Evolutionary conservation across 169 alveolate genomes (phyloP).

Genomic region (Babesia ovata): DNA sequence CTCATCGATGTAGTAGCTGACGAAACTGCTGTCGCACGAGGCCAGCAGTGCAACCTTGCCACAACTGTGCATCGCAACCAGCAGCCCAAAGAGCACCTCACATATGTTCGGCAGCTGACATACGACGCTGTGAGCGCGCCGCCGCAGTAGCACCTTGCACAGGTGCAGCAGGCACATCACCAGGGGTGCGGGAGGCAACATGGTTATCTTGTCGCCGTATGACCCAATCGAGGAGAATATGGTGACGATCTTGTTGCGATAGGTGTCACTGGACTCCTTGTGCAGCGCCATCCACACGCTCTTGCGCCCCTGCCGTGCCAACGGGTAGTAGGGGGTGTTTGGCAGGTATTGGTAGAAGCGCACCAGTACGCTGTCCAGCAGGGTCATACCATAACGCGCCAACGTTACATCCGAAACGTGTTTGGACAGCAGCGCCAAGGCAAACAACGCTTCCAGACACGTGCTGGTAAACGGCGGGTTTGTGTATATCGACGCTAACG

Average conservation of each 20-base stretch:
- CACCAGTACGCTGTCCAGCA: conserved; percentile 51
- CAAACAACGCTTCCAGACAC: conserved; percentile 48
- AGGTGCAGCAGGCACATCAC: conserved; percentile 28
- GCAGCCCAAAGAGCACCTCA: conserved; percentile 51
- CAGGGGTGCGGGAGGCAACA: conserved; percentile 52
- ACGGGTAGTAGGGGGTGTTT: neutral
- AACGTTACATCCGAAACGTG: conserved; percentile 31
- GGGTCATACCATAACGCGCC: conserved; percentile 12
- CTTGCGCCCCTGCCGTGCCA: neutral
- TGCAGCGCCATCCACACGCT: conserved; percentile 58
- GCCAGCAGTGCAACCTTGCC: conserved; percentile 22
- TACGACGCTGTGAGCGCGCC: conserved; percentile 8
- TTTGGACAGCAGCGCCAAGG: conserved; percentile 52
- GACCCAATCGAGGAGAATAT: conserved; percentile 48
- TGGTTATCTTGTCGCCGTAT: conserved; percentile 19
- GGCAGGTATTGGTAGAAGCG: conserved; percentile 54
- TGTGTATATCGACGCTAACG: conserved; percentile 41
- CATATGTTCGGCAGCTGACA: conserved; percentile 39
- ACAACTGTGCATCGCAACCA: conserved; percentile 21
- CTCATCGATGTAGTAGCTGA: neutral
- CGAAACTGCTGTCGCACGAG: conserved; percentile 43
- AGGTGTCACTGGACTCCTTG: conserved; percentile 30
- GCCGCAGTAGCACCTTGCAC: conserved; percentile 11
- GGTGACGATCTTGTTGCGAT: conserved; percentile 51
- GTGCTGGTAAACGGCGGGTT: conserved; percentile 33